Percentiles rank a stretch among this genome's conserved stretches.
Conservation (phyloP, 768 basidiomycete genomes). For the Trametes gibbosa region DNA sequence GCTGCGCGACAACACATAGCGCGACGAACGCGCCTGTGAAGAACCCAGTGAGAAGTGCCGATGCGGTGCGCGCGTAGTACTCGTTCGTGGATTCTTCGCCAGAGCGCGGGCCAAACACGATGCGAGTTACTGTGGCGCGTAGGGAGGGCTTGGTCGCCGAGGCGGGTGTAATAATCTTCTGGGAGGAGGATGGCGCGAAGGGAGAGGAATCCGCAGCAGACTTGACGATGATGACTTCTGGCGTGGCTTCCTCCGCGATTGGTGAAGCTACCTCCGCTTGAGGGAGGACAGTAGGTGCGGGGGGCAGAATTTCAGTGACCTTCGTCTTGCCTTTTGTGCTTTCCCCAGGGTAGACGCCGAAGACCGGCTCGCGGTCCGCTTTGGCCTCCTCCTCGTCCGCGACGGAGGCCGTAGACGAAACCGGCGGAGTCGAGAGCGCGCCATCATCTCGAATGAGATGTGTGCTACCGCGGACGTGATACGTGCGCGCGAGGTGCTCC, state of each 20-base stretch:
- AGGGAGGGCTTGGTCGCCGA: background rate
- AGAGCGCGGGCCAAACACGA: background rate
- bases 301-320: background rate
- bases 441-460: background rate
- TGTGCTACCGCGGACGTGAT: slow-evolving; percentile 28
- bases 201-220: background rate
- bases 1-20: slow-evolving; percentile 46
- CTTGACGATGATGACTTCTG: background rate
- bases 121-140: background rate
- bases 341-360: background rate
- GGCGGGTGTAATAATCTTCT: background rate
- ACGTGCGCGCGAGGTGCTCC: slow-evolving; percentile 43
- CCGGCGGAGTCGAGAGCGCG: slow-evolving; percentile 4
- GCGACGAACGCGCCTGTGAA: slow-evolving; percentile 57
- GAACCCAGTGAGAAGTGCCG: slow-evolving; percentile 55
- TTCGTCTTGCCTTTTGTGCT: background rate
- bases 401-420: slow-evolving; percentile 13
- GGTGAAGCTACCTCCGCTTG: background rate
- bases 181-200: background rate
- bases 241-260: background rate
- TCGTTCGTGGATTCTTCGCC: slow-evolving; percentile 16
- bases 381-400: slow-evolving; percentile 12
- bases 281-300: background rate
- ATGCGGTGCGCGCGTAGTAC: slow-evolving; percentile 34
- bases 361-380: slow-evolving; percentile 10